Evolutionary conservation across 2,329 filamentous ascomycete genomes (phyloP).

Genomic region (Ascochyta clinopodiicola): DNA sequence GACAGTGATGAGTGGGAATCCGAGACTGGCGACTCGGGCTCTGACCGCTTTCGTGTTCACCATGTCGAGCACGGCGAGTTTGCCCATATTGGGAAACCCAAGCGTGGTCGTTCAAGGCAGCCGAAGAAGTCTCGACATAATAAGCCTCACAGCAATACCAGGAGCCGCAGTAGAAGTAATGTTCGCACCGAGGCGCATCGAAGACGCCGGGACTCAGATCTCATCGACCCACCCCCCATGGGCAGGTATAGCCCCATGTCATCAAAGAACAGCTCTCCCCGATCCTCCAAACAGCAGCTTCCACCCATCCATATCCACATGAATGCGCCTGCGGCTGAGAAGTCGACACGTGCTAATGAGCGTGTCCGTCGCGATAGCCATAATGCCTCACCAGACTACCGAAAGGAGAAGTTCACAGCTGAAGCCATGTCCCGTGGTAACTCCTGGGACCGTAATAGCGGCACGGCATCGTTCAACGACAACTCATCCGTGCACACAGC

Average conservation of each 20-base stretch:
- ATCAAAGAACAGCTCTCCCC: slow-evolving; percentile 25
- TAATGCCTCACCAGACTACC: slow-evolving; percentile 11
- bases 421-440: slow-evolving; percentile 27
- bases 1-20: slow-evolving; percentile 26
- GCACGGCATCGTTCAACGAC: slow-evolving; percentile 26
- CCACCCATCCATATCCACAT: slow-evolving; percentile 33
- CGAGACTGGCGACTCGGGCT: slow-evolving; percentile 24
- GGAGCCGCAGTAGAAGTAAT: slow-evolving; percentile 21
- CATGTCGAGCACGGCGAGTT: slow-evolving; percentile 33
- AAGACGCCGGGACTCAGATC: slow-evolving; percentile 18
- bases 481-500: slow-evolving; percentile 28
- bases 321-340: slow-evolving; percentile 20
- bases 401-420: slow-evolving; percentile 9
- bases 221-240: slow-evolving; percentile 25
- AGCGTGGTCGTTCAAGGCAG: slow-evolving; percentile 24
- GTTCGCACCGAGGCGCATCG: slow-evolving; percentile 17
- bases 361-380: slow-evolving; percentile 19
- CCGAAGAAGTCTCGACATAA: slow-evolving; percentile 18
- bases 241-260: slow-evolving; percentile 26
- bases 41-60: slow-evolving; percentile 20
- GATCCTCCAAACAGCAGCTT: slow-evolving; percentile 19
- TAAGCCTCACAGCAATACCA: slow-evolving; percentile 19
- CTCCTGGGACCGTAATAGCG: slow-evolving; percentile 31
- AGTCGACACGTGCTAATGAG: slow-evolving; percentile 14
- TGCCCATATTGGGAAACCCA: slow-evolving; percentile 16